Evolutionary conservation across 2,329 filamentous ascomycete species (phyloP).

Genomic region (Incumbomyces delicatus): DNA sequence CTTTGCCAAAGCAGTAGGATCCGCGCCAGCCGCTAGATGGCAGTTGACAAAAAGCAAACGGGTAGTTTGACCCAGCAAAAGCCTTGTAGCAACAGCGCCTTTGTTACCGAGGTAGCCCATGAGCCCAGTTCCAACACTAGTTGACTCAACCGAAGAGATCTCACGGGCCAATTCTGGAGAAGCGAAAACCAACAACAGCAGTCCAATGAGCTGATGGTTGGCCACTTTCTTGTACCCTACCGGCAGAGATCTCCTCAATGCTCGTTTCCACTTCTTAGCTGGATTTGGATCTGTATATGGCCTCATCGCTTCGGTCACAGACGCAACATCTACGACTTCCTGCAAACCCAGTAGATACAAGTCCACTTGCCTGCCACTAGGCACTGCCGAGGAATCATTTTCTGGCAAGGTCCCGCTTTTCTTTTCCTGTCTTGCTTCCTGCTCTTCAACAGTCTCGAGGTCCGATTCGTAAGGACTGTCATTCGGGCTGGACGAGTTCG

Average conservation of each 20-base stretch:
- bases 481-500: constrained; percentile 15
- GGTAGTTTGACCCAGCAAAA: constrained; percentile 84
- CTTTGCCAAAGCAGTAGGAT: constrained; percentile 66
- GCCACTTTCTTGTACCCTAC: constrained; percentile 65
- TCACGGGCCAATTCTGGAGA: constrained; percentile 64
- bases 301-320: constrained; percentile 66
- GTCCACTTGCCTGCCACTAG: constrained; percentile 61
- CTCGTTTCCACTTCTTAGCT: constrained; percentile 69
- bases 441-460: constrained; percentile 37
- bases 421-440: constrained; percentile 37
- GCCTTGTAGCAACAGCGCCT: constrained; percentile 69
- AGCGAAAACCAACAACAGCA: constrained; percentile 77
- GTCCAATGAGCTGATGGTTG: constrained; percentile 75
- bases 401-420: constrained; percentile 36
- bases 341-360: constrained; percentile 87
- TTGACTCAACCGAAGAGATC: constrained; percentile 72
- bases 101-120: constrained; percentile 96
- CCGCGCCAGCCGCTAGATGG: constrained; percentile 79
- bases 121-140: constrained; percentile 76
- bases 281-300: constrained; percentile 64
- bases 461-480: constrained; percentile 15
- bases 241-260: constrained; percentile 64
- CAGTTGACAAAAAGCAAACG: constrained; percentile 82
- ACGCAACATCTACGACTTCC: constrained; percentile 79
- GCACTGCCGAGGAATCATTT: constrained; percentile 37